A percentile compares a stretch with the other conserved stretches of the same genome.
Evolutionary conservation across 139 green algal species (phyloP).

Genomic region (Pleodorina starrii): DNA sequence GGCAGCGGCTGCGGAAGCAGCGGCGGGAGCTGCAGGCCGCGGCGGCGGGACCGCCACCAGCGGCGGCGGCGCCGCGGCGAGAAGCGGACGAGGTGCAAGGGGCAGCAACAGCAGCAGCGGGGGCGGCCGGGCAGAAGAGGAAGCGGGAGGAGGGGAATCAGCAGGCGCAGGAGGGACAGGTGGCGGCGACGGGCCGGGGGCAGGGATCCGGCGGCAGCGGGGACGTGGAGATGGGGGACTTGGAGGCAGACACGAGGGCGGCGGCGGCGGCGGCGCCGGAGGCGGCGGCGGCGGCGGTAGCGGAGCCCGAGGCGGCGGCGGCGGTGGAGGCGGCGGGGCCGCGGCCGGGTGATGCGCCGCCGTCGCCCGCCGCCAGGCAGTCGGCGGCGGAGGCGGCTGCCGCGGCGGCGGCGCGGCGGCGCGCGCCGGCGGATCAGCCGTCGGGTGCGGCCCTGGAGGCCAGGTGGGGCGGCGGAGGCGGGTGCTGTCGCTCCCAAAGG

Average conservation of each 20-base stretch:
- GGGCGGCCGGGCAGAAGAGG: no score
- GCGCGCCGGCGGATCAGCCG: background rate
- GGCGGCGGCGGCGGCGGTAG: background rate
- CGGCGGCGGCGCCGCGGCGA: no score
- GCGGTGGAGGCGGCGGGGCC: background rate
- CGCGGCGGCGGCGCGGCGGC: conserved; percentile 28
- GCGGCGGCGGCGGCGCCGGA: background rate
- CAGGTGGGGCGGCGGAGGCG: conserved; percentile 1
- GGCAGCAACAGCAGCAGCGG: no score
- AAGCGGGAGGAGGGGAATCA: no score
- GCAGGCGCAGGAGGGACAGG: background rate
- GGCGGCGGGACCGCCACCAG: no score
- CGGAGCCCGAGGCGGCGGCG: no score
- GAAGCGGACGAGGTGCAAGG: no score
- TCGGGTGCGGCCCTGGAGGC: background rate
- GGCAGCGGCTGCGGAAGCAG: conserved; percentile 37
- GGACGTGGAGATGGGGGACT: background rate
- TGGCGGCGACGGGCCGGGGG: background rate
- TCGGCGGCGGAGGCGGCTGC: conserved; percentile 1
- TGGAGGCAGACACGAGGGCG: no score
- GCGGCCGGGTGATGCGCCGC: background rate
- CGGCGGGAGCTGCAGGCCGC: background rate
- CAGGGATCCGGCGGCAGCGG: background rate
- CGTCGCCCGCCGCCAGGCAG: background rate
- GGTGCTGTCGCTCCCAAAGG: no score